phyloP scores from a whole-genome alignment of 345 rosid genomes.

The Isatis tinctoria region DNA sequence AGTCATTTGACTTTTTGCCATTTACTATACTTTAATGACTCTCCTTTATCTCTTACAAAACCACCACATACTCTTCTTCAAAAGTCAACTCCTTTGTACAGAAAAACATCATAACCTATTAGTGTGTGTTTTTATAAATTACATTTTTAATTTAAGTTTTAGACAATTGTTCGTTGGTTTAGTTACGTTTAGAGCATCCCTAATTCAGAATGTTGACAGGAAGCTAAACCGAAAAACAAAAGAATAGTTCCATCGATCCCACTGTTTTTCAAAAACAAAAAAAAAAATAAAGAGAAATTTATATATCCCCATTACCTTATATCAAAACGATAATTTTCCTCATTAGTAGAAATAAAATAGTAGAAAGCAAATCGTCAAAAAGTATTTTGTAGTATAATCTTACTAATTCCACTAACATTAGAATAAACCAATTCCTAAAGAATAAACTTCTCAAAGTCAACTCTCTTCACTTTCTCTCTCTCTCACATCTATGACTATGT shows the following conservation, averaged over 20 bases:
- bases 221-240: background rate
- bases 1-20: conserved; percentile 30
- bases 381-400: conserved; percentile 10
- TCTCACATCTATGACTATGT: background rate
- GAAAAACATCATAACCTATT: background rate
- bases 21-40: conserved; percentile 1
- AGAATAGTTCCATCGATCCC: background rate
- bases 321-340: background rate
- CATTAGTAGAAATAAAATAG: background rate
- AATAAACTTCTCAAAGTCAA: conserved; percentile 39
- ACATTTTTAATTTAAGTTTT: background rate
- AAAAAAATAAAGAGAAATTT: background rate
- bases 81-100: conserved; percentile 20
- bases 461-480: conserved; percentile 15
- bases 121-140: too few species aligned
- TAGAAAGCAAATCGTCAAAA: background rate
- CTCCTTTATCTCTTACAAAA: conserved; percentile 19
- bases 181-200: background rate
- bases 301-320: background rate
- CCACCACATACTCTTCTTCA: conserved; percentile 19
- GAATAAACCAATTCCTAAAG: conserved; percentile 24
- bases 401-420: conserved; percentile 37
- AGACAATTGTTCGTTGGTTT: background rate
- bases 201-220: background rate
- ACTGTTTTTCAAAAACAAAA: background rate